Evolutionary conservation across 1,139 yeast genomes (phyloP).

Genomic region (Pichia sp.): DNA sequence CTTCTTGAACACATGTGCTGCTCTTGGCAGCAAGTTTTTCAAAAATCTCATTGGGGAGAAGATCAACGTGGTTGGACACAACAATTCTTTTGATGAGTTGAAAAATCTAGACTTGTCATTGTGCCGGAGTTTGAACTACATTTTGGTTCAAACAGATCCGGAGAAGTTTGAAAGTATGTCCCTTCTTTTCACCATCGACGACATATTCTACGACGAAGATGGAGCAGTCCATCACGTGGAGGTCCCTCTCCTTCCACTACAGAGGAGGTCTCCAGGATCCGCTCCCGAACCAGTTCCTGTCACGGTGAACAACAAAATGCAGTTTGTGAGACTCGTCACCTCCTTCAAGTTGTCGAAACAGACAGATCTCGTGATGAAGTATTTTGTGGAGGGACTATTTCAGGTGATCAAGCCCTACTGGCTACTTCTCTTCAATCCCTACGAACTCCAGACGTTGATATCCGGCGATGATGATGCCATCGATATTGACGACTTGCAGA

Average conservation of each 20-base stretch:
- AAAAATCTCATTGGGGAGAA: slow-evolving; percentile 18
- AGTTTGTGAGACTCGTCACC: slow-evolving; percentile 75
- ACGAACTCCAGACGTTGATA: slow-evolving; percentile 77
- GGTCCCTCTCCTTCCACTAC: slow-evolving; percentile 52
- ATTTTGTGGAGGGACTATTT: slow-evolving; percentile 69
- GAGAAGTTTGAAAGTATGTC: slow-evolving; percentile 55
- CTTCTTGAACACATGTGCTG: slow-evolving; percentile 47
- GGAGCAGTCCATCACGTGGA: slow-evolving; percentile 32
- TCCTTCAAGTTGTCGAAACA: slow-evolving; percentile 71
- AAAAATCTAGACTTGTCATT: slow-evolving; percentile 65
- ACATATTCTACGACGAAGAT: slow-evolving; percentile 35
- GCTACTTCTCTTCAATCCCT: slow-evolving; percentile 80
- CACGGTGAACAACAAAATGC: slow-evolving; percentile 56
- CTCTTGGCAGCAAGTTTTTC: slow-evolving; percentile 45
- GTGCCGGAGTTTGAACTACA: slow-evolving; percentile 59
- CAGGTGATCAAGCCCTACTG: slow-evolving; percentile 67
- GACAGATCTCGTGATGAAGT: slow-evolving; percentile 53
- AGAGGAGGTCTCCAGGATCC: background rate
- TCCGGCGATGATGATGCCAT: slow-evolving; percentile 76
- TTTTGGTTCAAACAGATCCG: slow-evolving; percentile 51
- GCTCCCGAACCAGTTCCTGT: slow-evolving; percentile 40
- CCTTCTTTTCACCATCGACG: slow-evolving; percentile 61
- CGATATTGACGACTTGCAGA: slow-evolving; percentile 63
- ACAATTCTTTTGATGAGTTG: slow-evolving; percentile 74
- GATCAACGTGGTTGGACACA: slow-evolving; percentile 31